Percentiles rank a stretch among this genome's conserved stretches.
Evolutionary conservation across 768 basidiomycete genomes (phyloP).

Genomic region (Lentinula edodes): DNA sequence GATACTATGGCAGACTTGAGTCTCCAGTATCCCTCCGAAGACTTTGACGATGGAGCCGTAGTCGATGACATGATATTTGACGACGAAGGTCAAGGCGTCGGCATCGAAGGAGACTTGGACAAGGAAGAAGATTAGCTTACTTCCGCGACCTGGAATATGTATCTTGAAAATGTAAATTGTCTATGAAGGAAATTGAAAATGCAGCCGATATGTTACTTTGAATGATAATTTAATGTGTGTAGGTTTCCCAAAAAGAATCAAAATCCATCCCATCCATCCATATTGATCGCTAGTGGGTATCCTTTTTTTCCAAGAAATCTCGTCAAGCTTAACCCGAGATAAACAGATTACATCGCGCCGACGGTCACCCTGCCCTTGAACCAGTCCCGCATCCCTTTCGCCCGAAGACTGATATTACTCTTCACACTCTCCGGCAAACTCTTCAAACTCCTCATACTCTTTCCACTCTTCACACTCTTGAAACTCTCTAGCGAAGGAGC

Average conservation of each 20-base stretch:
- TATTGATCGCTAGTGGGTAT: not conserved
- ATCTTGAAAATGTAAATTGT: not conserved
- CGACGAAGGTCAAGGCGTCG: slow-evolving; percentile 59
- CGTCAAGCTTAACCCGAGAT: slow-evolving; percentile 1
- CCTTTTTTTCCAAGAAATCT: slow-evolving; percentile 1
- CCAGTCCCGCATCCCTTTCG: slow-evolving; percentile 12
- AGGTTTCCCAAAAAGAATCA: not conserved
- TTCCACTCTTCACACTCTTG: slow-evolving; percentile 31
- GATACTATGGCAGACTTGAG: not conserved
- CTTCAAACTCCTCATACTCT: slow-evolving; percentile 38
- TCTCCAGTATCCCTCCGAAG: slow-evolving; percentile 4
- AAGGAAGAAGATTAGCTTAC: slow-evolving; percentile 47
- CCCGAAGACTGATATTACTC: slow-evolving; percentile 7
- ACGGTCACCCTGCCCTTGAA: slow-evolving; percentile 9
- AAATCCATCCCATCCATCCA: slow-evolving; percentile 2
- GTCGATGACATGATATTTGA: slow-evolving; percentile 56
- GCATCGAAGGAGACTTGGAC: slow-evolving; percentile 68
- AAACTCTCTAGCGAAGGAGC: slow-evolving; percentile 44
- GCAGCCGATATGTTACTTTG: not conserved
- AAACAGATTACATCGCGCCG: not conserved
- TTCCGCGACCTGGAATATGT: not conserved
- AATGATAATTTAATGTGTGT: not conserved
- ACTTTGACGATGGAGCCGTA: slow-evolving; percentile 30
- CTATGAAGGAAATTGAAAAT: not conserved
- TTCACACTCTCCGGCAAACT: slow-evolving; percentile 19